phyloP scores from a whole-genome alignment of 805 yeast genomes.

The Starmerella floris region DNA sequence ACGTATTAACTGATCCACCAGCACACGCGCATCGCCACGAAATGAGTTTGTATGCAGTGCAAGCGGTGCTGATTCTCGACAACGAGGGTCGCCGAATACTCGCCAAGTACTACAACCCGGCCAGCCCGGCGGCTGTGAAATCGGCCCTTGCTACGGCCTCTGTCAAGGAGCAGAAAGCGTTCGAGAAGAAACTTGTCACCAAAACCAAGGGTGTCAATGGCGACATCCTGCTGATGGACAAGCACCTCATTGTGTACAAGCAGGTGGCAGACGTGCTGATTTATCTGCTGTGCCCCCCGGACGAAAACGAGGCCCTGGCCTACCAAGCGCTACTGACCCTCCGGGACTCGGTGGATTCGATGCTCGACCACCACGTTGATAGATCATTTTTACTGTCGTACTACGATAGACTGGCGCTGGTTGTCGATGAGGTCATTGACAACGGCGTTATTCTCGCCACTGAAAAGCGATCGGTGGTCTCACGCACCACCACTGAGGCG shows the following conservation, averaged over 20 bases:
- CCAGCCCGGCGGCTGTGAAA: slow-evolving; percentile 39
- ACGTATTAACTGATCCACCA: too few species aligned
- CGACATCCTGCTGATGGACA: slow-evolving; percentile 69
- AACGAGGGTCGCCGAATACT: slow-evolving; percentile 65
- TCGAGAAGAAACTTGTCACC: slow-evolving; percentile 56
- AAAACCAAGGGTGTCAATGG: slow-evolving; percentile 73
- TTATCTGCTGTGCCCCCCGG: slow-evolving; percentile 56
- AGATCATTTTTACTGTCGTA: slow-evolving; percentile 63
- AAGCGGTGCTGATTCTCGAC: slow-evolving; percentile 71
- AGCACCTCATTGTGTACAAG: slow-evolving; percentile 71
- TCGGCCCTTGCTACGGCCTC: slow-evolving; percentile 30
- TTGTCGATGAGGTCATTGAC: slow-evolving; percentile 84
- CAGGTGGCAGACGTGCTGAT: slow-evolving; percentile 65
- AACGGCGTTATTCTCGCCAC: slow-evolving; percentile 88
- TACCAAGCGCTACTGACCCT: slow-evolving; percentile 65
- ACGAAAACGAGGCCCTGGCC: slow-evolving; percentile 75
- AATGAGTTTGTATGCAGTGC: slow-evolving; percentile 58
- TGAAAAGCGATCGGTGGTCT: slow-evolving; percentile 72
- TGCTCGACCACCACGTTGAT: slow-evolving; percentile 58
- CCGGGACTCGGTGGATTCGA: slow-evolving; percentile 65
- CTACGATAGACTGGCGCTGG: slow-evolving; percentile 73
- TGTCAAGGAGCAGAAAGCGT: slow-evolving; percentile 53
- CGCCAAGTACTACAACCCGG: slow-evolving; percentile 60
- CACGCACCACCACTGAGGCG: slow-evolving; percentile 85
- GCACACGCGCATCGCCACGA: neutral